Percentiles rank a stretch among this genome's conserved stretches.
phyloP scores from a whole-genome alignment of 257 asterid species.

The Salvia rosmarinus region DNA sequence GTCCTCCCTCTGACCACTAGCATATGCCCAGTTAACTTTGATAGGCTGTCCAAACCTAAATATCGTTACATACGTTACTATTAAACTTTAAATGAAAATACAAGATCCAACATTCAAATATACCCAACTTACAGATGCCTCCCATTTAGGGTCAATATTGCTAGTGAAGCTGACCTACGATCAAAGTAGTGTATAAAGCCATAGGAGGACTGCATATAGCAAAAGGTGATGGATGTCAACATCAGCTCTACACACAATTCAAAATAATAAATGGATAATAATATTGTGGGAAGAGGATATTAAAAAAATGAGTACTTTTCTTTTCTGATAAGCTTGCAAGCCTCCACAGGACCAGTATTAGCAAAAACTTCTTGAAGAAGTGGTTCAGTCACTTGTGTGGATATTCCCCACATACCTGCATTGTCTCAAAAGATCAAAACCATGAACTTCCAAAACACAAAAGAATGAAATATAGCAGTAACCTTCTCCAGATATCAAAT shows the following conservation, averaged over 20 bases:
- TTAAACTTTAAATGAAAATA: slow-evolving; percentile 13
- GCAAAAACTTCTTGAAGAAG: slow-evolving; percentile 91
- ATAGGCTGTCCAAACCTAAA: slow-evolving; percentile 95
- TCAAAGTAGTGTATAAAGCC: slow-evolving; percentile 68
- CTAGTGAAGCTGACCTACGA: slow-evolving; percentile 65
- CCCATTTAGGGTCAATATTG: slow-evolving; percentile 57
- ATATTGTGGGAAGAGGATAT: not conserved
- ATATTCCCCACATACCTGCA: slow-evolving; percentile 94
- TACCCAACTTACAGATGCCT: slow-evolving; percentile 69
- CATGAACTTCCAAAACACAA: slow-evolving; percentile 34
- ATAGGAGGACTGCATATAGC: slow-evolving; percentile 61
- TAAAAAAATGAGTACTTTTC: slow-evolving; percentile 55
- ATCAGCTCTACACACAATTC: slow-evolving; percentile 24
- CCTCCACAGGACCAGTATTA: slow-evolving; percentile 83
- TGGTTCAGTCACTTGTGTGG: slow-evolving; percentile 80
- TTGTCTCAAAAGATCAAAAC: slow-evolving; percentile 48
- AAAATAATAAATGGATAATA: slow-evolving; percentile 5
- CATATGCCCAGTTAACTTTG: slow-evolving; percentile 94
- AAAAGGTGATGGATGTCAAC: slow-evolving; percentile 29
- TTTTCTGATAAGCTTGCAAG: slow-evolving; percentile 87
- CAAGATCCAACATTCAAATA: slow-evolving; percentile 12
- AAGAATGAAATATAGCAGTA: slow-evolving; percentile 32
- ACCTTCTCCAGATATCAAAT: slow-evolving; percentile 34
- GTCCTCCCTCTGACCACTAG: slow-evolving; percentile 94
- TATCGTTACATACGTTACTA: slow-evolving; percentile 21